Evolutionary conservation across 139 green algal genomes (phyloP).

Genomic region (Astrephomene gubernaculifera): DNA sequence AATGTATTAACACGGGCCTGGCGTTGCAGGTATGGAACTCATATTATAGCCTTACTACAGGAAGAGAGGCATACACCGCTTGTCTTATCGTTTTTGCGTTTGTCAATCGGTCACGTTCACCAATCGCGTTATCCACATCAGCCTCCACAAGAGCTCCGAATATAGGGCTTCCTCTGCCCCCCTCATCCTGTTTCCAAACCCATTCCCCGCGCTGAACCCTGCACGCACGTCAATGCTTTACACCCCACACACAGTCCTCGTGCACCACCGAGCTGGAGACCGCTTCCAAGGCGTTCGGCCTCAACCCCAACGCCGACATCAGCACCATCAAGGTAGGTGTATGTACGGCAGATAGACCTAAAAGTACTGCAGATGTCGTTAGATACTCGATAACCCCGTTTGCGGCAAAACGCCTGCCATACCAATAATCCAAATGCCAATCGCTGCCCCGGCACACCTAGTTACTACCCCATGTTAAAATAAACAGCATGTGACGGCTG

Average conservation of each 20-base stretch:
- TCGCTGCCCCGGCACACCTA: not conserved
- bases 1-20: constrained; percentile 23
- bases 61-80: too few species aligned
- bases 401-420: not conserved
- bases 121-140: not conserved
- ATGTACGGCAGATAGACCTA: not conserved
- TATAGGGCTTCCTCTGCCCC: not conserved
- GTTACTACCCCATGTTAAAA: not conserved
- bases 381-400: not conserved
- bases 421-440: not conserved
- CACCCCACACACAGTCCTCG: constrained; percentile 13
- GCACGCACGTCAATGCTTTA: too few species aligned
- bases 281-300: constrained; percentile 15
- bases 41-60: too few species aligned
- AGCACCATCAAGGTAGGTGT: constrained; percentile 29
- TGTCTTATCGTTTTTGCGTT: not conserved
- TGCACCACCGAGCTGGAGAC: constrained; percentile 30
- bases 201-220: too few species aligned
- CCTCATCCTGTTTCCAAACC: not conserved
- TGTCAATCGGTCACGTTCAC: not conserved
- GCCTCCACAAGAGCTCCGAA: not conserved
- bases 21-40: constrained; percentile 5
- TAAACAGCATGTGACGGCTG: too few species aligned
- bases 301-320: constrained; percentile 13
- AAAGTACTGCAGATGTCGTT: not conserved